Evolutionary conservation across 2,329 filamentous ascomycete species (phyloP), one percentile per base, ranked within the genome.

Genomic region (Fusarium verticillioides): DNA sequence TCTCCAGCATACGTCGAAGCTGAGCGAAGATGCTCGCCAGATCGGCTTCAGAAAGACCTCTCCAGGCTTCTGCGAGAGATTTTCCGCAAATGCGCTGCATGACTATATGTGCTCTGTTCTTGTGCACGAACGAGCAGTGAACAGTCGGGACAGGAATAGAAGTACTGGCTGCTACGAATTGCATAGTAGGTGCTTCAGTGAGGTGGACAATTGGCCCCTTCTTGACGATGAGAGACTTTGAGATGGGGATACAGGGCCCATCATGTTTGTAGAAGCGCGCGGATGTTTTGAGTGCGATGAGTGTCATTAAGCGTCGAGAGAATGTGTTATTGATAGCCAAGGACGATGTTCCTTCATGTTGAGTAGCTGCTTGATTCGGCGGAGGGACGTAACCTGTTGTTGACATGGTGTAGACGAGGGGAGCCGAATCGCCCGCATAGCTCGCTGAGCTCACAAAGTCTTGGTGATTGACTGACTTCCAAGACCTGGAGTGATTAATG

Each of bases 51-150:
- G 76, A 71, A 1, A 75, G 16, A 9, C 36, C 32, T 30, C n/a
- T 63, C 73, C 74, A 78, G 16, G 50, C 63, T 2, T 60, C 34
- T 0, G 75, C 44, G 1, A 81, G 46, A 10, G 53, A 23, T 34
- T 7, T 18, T 9, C 36, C 36, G 4, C 9, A 16, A 37, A 37
- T 37, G 36, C 36, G 36, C 16, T 82, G 78, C 85, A 88, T 88
- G 2, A 87, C 78, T 47, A 88, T 86, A 70, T 85, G 86, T 1
- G 83, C 79, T 8, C 71, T 69, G 23, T 80, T 81, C 15, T 81
- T 79, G 60, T 82, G 78, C 4, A 79, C 60, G 57, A 87, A 87
- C 0, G 75, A 70, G 37, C 70, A 78, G 50, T 78, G 52, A 2
- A 79, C 46, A 1, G 34, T 43, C 0, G 75, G 75, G 2, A 78